phyloP scores from a whole-genome alignment of 2,329 filamentous ascomycete species.

The Pyrenochaeta sp. region DNA sequence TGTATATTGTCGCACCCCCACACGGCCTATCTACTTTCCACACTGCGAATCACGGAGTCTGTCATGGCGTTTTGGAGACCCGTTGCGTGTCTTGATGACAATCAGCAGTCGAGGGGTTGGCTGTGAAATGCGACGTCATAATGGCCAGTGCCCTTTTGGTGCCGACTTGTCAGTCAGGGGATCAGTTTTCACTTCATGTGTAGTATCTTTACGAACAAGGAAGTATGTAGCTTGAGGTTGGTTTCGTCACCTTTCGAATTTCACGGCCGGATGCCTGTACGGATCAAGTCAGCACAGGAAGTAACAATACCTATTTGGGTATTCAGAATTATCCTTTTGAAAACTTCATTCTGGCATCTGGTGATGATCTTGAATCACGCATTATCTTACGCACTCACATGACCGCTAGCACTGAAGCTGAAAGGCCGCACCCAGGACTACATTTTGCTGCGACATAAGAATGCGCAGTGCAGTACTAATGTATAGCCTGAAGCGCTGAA shows the following conservation, averaged over 20 bases:
- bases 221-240: not conserved
- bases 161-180: conserved; percentile 1
- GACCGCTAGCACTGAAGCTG: no score
- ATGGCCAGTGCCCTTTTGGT: conserved; percentile 10
- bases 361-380: no score
- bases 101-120: conserved; percentile 1
- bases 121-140: conserved; percentile 7
- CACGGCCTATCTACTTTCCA: conserved; percentile 20
- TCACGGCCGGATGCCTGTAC: conserved; percentile 12
- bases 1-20: conserved; percentile 21
- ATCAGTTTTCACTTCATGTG: conserved; percentile 27
- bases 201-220: conserved; percentile 18
- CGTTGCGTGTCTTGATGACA: conserved; percentile 7
- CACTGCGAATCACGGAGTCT: conserved; percentile 10
- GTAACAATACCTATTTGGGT: not conserved
- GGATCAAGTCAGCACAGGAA: conserved; percentile 9
- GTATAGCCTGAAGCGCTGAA: no score
- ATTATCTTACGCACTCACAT: no score
- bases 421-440: no score
- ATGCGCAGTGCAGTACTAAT: no score
- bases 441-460: no score
- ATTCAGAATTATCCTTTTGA: conserved; percentile 3
- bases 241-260: not conserved
- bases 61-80: conserved; percentile 25
- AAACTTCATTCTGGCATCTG: no score